These are phyloP conservation scores for Xylariaceae sp. DNA, from an alignment of 2,329 filamentous ascomycete genomes.

Conservation along the genomic window DNA sequence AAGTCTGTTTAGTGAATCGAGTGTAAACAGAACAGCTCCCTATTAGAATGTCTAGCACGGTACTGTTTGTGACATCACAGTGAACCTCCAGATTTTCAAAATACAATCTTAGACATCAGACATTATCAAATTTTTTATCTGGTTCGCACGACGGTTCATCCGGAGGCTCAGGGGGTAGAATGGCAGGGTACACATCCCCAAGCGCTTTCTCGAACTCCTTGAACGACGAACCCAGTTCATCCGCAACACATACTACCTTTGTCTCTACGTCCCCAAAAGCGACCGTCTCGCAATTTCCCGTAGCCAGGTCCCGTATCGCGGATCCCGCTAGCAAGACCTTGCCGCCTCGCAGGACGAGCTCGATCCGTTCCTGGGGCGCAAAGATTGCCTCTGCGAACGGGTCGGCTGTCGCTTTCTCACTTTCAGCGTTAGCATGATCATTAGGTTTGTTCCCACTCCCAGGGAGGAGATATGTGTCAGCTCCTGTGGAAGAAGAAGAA, in stretches of 20 bases:
- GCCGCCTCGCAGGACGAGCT: constrained; percentile 27
- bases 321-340: constrained; percentile 20
- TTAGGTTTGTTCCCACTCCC: no score
- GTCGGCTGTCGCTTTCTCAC: no score
- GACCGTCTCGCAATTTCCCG: constrained; percentile 17
- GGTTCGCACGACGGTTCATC: constrained; percentile 28
- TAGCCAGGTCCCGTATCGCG: constrained; percentile 8
- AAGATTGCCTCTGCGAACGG: constrained; percentile 21
- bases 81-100: no score
- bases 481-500: constrained; percentile 1
- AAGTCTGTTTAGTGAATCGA: no score
- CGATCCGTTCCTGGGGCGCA: constrained; percentile 18
- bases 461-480: no score
- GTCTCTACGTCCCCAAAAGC: constrained; percentile 18
- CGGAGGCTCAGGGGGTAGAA: constrained; percentile 36
- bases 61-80: no score
- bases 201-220: constrained; percentile 18
- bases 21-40: no score
- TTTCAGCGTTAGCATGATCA: no score
- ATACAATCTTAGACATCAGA: no score
- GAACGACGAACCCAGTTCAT: constrained; percentile 22
- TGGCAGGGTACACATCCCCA: constrained; percentile 24
- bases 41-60: no score
- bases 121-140: no score
- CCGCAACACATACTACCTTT: constrained; percentile 18